These are phyloP conservation scores for Zasmidium cellare DNA, from an alignment of 2,329 filamentous ascomycete genomes.

Conservation along the genomic window DNA sequence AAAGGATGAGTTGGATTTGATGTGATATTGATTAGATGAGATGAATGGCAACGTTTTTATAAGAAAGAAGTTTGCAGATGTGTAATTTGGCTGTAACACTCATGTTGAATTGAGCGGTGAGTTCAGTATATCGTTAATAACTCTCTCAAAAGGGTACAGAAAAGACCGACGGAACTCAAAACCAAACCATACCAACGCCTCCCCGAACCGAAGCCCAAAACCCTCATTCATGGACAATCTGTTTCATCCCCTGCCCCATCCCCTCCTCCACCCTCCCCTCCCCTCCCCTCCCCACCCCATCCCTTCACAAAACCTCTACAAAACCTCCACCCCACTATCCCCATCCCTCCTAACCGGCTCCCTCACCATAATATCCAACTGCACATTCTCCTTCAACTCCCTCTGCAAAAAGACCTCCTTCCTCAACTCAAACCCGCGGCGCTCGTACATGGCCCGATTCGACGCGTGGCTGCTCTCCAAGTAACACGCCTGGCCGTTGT, in stretches of 20 bases:
- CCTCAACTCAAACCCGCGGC: conserved; percentile 70
- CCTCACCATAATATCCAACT: conserved; percentile 78
- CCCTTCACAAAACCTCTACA: conserved; percentile 7
- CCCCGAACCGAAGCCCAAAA: too few relatives aligned
- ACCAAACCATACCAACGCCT: too few relatives aligned
- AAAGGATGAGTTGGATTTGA: too few relatives aligned
- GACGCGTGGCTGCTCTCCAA: conserved; percentile 71
- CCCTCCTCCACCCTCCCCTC: background rate
- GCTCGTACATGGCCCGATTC: conserved; percentile 72
- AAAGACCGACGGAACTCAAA: too few relatives aligned
- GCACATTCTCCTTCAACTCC: conserved; percentile 59
- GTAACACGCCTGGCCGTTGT: conserved; percentile 68
- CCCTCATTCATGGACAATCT: conserved; percentile 13
- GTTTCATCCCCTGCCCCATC: conserved; percentile 17
- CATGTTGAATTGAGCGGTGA: too few relatives aligned
- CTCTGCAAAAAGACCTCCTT: conserved; percentile 64
- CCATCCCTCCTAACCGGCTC: conserved; percentile 52
- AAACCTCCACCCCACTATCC: conserved; percentile 22
- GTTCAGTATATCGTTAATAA: too few relatives aligned
- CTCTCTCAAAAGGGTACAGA: too few relatives aligned
- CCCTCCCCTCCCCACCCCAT: too few relatives aligned
- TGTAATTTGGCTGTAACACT: too few relatives aligned
- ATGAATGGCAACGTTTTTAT: too few relatives aligned
- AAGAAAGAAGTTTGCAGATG: too few relatives aligned
- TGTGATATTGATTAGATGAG: too few relatives aligned